Percentiles rank a stretch among this genome's conserved stretches.
phyloP scores from a whole-genome alignment of 176 grass and related monocot species.

The Bromus sterilis region DNA sequence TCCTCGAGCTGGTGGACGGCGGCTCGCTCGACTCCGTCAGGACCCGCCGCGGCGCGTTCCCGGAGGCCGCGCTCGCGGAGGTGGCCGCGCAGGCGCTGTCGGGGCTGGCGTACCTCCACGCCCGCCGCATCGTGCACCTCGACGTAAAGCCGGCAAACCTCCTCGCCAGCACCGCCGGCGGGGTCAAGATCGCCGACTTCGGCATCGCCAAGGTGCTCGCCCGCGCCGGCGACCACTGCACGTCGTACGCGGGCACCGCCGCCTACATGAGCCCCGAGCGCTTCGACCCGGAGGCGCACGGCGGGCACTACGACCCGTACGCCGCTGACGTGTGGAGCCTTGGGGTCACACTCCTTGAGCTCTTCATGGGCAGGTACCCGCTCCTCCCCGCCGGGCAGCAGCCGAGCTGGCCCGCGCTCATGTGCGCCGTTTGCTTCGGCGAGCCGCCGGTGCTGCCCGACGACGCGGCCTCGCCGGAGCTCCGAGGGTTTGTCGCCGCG shows the following conservation, averaged over 20 bases:
- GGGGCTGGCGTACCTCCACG: conserved; percentile 46
- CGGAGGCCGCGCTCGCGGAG: conserved; percentile 29
- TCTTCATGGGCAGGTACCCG: conserved; percentile 40
- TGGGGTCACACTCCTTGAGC: conserved; percentile 35
- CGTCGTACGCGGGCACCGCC: conserved; percentile 29
- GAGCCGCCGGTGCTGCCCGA: conserved; percentile 7
- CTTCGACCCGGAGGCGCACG: conserved; percentile 32
- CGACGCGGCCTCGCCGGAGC: conserved; percentile 13
- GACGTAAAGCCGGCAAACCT: conserved; percentile 54
- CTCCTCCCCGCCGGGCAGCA: conserved; percentile 36
- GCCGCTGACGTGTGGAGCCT: conserved; percentile 51
- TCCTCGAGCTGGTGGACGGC: conserved; percentile 45
- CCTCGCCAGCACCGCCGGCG: conserved; percentile 10
- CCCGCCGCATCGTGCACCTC: conserved; percentile 42
- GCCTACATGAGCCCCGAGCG: conserved; percentile 57
- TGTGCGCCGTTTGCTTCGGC: conserved; percentile 54
- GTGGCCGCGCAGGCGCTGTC: conserved; percentile 41
- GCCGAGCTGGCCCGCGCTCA: conserved; percentile 48
- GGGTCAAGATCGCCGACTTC: conserved; percentile 45
- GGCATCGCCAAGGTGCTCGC: conserved; percentile 44
- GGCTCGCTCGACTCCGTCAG: conserved; percentile 25
- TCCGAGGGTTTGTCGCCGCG: conserved; percentile 17
- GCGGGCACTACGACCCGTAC: conserved; percentile 20
- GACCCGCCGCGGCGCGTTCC: conserved; percentile 14
- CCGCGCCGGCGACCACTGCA: conserved; percentile 8